These are phyloP conservation scores for Chalara sp. DNA, from an alignment of 2,329 filamentous ascomycete genomes.

Conservation along the genomic window DNA sequence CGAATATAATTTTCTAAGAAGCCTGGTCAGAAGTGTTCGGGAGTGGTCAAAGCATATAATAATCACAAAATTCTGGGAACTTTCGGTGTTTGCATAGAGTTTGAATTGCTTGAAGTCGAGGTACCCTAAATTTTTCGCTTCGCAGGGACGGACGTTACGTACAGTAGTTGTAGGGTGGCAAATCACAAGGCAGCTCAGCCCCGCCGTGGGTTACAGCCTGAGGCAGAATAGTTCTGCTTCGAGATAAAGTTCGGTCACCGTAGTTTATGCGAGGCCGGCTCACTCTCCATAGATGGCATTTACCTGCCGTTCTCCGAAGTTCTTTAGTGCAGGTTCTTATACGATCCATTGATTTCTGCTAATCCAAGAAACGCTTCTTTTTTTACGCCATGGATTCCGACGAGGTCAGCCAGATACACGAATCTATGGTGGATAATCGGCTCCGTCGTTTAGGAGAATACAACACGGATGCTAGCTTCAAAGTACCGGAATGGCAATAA, in stretches of 20 bases:
- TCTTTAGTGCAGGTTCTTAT: too few species aligned
- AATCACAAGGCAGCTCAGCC: too few species aligned
- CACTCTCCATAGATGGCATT: too few species aligned
- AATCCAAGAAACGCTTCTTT: not conserved
- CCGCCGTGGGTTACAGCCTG: too few species aligned
- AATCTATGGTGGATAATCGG: not conserved
- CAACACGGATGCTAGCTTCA: conserved; percentile 6
- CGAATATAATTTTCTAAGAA: not conserved
- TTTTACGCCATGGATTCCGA: not conserved
- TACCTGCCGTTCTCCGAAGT: too few species aligned
- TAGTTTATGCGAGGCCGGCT: too few species aligned
- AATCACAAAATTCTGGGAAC: not conserved
- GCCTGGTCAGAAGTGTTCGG: not conserved
- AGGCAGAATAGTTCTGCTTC: too few species aligned
- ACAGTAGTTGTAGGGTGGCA: too few species aligned
- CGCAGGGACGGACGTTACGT: too few species aligned
- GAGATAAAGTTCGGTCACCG: too few species aligned
- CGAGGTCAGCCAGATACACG: not conserved
- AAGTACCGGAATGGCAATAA: conserved; percentile 7
- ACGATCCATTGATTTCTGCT: not conserved
- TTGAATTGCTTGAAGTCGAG: too few species aligned
- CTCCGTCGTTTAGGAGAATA: conserved; percentile 5
- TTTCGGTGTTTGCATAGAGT: not conserved
- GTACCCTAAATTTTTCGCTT: too few species aligned
- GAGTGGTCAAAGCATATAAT: not conserved